Evolutionary conservation across 306 rosid genomes (phyloP), one percentile per base, ranked within the genome.

Genomic region (Glycine soja): DNA sequence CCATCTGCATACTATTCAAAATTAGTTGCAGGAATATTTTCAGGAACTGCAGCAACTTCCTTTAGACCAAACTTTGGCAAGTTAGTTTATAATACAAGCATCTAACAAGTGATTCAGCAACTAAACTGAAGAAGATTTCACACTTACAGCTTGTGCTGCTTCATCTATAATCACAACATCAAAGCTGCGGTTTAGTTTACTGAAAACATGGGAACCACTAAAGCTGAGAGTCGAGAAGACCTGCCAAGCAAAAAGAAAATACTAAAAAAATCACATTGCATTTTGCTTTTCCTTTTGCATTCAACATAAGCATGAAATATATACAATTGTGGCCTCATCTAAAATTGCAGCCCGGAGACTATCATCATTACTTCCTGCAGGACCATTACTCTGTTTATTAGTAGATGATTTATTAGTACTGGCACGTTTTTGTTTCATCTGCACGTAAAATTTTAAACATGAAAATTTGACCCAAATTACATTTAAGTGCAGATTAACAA

Each of bases 111-210:
- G 43, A 80, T 40, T 67, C 59, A 3, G 32, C 53, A 66, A 72
- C 76, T 75, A 80, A 46, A 51, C 68, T 10, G 57, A 74, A 66
- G 50, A 72, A 24, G 48, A 70, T 45, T 64, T 74, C 9, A 43
- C 65, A 84, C 99, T 91, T 89, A 95, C 99, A 85, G 99, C 97
- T 85, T 95, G 99, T 70, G 97, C 99, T 81, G 99, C 97, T 88
- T 95, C 97, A 72, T 95, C 97, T 90, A 95, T 95, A 71, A 95
- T 91, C 58, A 95, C 97, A 78, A 91, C 97, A 81, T 95, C 99
- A 87, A 95, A 95, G 69, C 90, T 88, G 51, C 94, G 94, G 84
- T 85, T 89, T 82, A 88, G 89, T 89, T 89, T 92, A 85, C 93
- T 89, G 88, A 89, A 95, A 70, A 88, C 58, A 53, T 89, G 78